Evolutionary conservation across 169 alveolate genomes (phyloP).

Genomic region (Plasmodium gaboni): DNA sequence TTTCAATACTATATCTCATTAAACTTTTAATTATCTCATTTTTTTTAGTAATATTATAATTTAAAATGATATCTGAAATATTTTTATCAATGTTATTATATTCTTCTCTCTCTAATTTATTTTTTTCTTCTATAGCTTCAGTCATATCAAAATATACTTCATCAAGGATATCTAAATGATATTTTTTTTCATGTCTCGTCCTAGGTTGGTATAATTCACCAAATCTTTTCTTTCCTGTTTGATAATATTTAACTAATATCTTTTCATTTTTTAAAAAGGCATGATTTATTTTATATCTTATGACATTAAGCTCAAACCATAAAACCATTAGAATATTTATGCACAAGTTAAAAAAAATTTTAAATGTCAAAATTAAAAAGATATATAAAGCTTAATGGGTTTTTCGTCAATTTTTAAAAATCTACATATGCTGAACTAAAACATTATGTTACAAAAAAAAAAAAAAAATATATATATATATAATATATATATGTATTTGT

Average conservation of each 20-base stretch:
- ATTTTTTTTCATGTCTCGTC: conserved; percentile 46
- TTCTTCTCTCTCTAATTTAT: conserved; percentile 49
- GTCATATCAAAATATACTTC: conserved; percentile 71
- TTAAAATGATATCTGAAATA: conserved; percentile 50
- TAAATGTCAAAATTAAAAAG: no score
- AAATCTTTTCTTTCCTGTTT: conserved; percentile 34
- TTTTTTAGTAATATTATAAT: conserved; percentile 41
- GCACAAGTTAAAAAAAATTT: no score
- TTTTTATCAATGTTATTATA: conserved; percentile 37
- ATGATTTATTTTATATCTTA: neutral
- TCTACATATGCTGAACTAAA: no score
- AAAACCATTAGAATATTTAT: no score
- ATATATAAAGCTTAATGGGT: no score
- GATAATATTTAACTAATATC: conserved; percentile 5
- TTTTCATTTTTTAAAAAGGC: conserved; percentile 13
- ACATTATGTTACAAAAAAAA: no score
- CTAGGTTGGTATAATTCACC: conserved; percentile 69
- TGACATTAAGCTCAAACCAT: no score
- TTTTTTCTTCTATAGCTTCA: conserved; percentile 68
- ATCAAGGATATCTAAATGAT: conserved; percentile 48
- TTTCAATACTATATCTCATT: conserved; percentile 63
- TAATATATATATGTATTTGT: no score
- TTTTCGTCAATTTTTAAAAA: no score
- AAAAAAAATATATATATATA: no score
- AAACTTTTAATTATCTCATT: conserved; percentile 36